Base-by-base conservation (phyloP, 495 filamentous ascomycete species). In the Penicillium silybi region DNA sequence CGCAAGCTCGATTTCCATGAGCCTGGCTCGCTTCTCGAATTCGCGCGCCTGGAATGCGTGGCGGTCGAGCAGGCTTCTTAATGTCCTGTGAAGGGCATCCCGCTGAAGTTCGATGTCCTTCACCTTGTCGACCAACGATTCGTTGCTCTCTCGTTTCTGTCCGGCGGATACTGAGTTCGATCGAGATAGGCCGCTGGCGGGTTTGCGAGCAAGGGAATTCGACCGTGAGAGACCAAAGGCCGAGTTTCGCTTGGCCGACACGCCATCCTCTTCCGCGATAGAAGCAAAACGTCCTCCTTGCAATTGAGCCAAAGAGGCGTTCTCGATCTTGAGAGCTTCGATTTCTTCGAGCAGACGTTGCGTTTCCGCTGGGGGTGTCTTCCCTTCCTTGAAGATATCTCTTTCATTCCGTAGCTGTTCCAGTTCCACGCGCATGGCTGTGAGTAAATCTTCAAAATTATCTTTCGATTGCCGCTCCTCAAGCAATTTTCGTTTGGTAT, bases 41-140 rank as follows among this genome's bases (percentile, higher is more conserved):
- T 93, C 88, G 41, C 82, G 81, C 44, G 85, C 84, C 65, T 96
- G 90, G 59, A 84, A 81, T 45, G 87, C 83, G 48, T 97, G 90
- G 41, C 93, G 84, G 40, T 90, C 83, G n/a, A 97, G 79, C n/a
- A 98, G 73, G 53, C 81, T 89, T 67, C 84, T 87, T 48, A 98
- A 73, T 18, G 93, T 88, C 34, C 80, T 77, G 71, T 97, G 93
- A 13, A 98, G 75, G 11, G 91, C 90, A 69, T 98, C 93, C 19
- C 93, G 86, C 70, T 98, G 93, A 35, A 85, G 81, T 69, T 98
- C 95, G 34, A 95, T 84, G 56, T 97, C 92, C 65, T 95, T 93
- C 13, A 97, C 75, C 34, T 89, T 83, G 27, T 98, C 93, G 11
- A 85, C 82, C 22, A 89, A 67, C n/a, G 81, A 80, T 40, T 90